phyloP scores from a whole-genome alignment of 805 yeast genomes.

The Myxozyma nipponensis region DNA sequence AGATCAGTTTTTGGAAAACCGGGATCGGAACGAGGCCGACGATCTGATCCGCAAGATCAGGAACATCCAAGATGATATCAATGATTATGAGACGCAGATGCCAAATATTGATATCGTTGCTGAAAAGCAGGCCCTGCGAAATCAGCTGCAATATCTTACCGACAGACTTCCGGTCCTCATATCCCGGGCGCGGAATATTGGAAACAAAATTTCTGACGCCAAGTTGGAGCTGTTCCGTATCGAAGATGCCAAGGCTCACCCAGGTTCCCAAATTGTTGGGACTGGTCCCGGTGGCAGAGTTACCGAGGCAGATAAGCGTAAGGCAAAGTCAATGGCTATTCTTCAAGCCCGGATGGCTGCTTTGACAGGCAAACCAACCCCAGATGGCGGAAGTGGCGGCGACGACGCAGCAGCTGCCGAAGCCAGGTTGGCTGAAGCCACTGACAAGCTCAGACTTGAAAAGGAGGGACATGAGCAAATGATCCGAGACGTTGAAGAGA shows the following conservation, averaged over 20 bases:
- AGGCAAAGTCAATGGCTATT: conserved; percentile 73
- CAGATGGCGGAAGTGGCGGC: conserved; percentile 40
- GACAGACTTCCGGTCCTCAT: conserved; percentile 72
- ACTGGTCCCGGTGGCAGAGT: conserved; percentile 84
- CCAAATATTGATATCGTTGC: conserved; percentile 37
- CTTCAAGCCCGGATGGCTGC: conserved; percentile 88
- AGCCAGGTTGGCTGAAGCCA: conserved; percentile 46
- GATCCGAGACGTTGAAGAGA: conserved; percentile 65
- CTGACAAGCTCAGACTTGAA: conserved; percentile 50
- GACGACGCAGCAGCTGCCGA: conserved; percentile 51
- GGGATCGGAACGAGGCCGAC: conserved; percentile 56
- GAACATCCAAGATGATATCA: conserved; percentile 42
- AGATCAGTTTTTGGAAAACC: conserved; percentile 37
- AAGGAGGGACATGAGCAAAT: conserved; percentile 54
- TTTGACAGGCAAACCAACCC: conserved; percentile 69
- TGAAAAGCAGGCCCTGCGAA: conserved; percentile 50
- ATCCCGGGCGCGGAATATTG: conserved; percentile 57
- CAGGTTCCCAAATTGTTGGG: conserved; percentile 63
- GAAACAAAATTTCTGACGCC: conserved; percentile 61
- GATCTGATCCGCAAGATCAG: conserved; percentile 58
- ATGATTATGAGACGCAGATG: conserved; percentile 28
- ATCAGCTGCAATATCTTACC: conserved; percentile 58
- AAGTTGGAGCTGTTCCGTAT: conserved; percentile 62
- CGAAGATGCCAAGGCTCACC: conserved; percentile 56
- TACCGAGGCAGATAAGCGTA: conserved; percentile 77